Percentiles rank a stretch among this genome's conserved stretches.
phyloP scores from a whole-genome alignment of 208 protist species.

The Lotmaria passim region DNA sequence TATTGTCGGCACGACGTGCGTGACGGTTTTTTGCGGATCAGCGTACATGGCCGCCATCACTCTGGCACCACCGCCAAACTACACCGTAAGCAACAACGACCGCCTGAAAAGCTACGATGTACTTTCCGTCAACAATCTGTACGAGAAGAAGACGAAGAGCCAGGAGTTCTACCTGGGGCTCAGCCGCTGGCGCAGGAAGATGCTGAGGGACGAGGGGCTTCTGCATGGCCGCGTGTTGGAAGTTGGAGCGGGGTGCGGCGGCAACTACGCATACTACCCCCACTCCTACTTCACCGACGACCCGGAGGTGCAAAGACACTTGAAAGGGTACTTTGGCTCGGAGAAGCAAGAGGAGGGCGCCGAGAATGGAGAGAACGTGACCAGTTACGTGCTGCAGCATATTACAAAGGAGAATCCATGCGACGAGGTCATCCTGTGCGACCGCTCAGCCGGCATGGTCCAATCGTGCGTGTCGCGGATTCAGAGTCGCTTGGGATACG shows the following conservation, averaged over 20 bases:
- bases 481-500: conserved; percentile 65
- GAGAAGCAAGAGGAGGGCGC: background rate
- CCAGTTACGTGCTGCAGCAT: conserved; percentile 41
- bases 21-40: conserved; percentile 70
- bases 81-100: conserved; percentile 78
- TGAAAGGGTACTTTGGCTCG: conserved; percentile 15
- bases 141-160: conserved; percentile 81
- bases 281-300: conserved; percentile 47
- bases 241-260: conserved; percentile 83
- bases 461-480: conserved; percentile 59
- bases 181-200: conserved; percentile 68
- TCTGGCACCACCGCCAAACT: conserved; percentile 64
- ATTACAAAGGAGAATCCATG: conserved; percentile 44
- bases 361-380: conserved; percentile 16
- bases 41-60: conserved; percentile 74
- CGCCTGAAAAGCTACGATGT: conserved; percentile 74
- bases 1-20: conserved; percentile 57
- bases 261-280: conserved; percentile 72
- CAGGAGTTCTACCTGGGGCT: conserved; percentile 89
- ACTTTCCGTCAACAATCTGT: conserved; percentile 65
- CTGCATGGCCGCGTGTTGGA: conserved; percentile 79
- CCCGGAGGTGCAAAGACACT: conserved; percentile 38
- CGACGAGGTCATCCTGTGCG: conserved; percentile 79
- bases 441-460: conserved; percentile 79
- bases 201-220: conserved; percentile 71